phyloP scores from a whole-genome alignment of 495 filamentous ascomycete species.

The Hypoxylon intermedium region DNA sequence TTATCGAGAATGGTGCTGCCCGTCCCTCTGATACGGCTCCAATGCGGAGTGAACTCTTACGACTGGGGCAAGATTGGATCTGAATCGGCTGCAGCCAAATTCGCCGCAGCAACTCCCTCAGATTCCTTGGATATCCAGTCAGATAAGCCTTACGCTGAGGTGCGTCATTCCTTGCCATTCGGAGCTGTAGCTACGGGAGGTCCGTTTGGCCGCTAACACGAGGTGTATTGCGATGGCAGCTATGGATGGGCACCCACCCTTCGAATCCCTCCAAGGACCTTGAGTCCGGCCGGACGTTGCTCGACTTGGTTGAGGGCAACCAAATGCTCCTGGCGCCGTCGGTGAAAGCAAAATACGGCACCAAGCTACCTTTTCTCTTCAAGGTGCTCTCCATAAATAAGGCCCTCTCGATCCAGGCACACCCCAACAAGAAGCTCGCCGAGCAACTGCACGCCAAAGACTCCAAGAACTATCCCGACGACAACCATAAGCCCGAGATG shows the following conservation, averaged over 20 bases:
- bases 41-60: conserved; percentile 98
- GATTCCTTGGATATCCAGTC: conserved; percentile 77
- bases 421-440: conserved; percentile 97
- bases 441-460: conserved; percentile 86
- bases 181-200: background rate
- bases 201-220: conserved; percentile 15
- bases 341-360: conserved; percentile 73
- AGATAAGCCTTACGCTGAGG: conserved; percentile 88
- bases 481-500: conserved; percentile 99
- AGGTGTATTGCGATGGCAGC: conserved; percentile 53
- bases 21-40: conserved; percentile 85
- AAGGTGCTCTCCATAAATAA: conserved; percentile 95
- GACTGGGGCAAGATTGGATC: conserved; percentile 96
- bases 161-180: conserved; percentile 46
- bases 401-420: conserved; percentile 94
- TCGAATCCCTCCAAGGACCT: conserved; percentile 92
- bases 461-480: conserved; percentile 95
- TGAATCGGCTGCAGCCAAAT: conserved; percentile 78
- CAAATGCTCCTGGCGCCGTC: conserved; percentile 75
- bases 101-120: conserved; percentile 76
- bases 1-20: conserved; percentile 64
- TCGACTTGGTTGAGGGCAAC: conserved; percentile 91
- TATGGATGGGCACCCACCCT: conserved; percentile 99
- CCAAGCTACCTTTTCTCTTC: conserved; percentile 93
- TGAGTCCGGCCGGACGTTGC: conserved; percentile 80